Base-by-base conservation (phyloP, 176 grass and related monocot genomes). In the Eleusine indica region DNA sequence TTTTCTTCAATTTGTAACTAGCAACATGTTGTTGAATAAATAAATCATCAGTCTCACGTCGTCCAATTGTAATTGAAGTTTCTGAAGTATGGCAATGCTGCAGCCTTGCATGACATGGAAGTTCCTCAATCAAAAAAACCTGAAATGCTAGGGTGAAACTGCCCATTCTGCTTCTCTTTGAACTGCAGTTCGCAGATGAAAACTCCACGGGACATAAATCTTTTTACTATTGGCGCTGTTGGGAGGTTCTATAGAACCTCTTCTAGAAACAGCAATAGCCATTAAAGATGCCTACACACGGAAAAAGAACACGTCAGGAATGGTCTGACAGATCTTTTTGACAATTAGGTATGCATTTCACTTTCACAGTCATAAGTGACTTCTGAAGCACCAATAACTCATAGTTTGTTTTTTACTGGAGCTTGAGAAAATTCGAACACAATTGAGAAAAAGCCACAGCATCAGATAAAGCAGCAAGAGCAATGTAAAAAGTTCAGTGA, bases 221-320 rank as follows among this genome's bases (percentile, higher is more conserved):
- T 0, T 67, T 73, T 74, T 32, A 70, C 42, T 32, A 43, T 3
- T 35, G 60, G 39, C 0, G 1, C 9, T 35, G 15, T 74, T 19
- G 17, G n/a, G 43, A 80, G 80, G 41, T 83, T 57, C 49, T 41
- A 2, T 35, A 66, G 10, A 46, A 44, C 40, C n/a, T 42, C 39
- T 74, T 69, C 68, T 43, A 1, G 30, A 61, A 30, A 83, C 51
- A 74, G 35, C 68, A 79, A 53, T 0, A 70, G 43, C 41, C 44
- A 66, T 18, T 77, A 42, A 82, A 39, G 2, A 42, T 77, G 58
- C 79, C 80, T 90, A 79, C 68, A 79, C 9, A 69, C 25, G 30
- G 2, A 70, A 83, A 83, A 63, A 37, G 12, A 74, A 48, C n/a
- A 22, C 52, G 40, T 48, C 49, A 78, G 42, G 3, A 81, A 25